Conservation (phyloP, 2,329 filamentous ascomycete species). For the Claviceps africana region DNA sequence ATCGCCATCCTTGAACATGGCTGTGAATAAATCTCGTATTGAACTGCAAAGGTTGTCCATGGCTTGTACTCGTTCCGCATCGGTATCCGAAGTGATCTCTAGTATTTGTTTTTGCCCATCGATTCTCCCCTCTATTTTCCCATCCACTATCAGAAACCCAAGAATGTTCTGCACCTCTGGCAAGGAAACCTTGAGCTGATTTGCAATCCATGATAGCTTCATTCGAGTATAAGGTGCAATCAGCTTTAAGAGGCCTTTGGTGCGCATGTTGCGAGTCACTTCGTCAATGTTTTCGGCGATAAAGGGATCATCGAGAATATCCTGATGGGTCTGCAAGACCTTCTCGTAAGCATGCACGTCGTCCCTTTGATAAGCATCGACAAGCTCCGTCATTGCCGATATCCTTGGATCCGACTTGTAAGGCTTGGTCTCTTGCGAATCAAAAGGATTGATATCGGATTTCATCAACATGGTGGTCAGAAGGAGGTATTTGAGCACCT, state of each 20-base stretch:
- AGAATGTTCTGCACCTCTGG: constrained; percentile 88
- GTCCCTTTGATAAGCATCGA: constrained; percentile 90
- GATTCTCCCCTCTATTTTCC: constrained; percentile 74
- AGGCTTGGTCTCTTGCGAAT: constrained; percentile 96
- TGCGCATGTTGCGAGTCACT: constrained; percentile 95
- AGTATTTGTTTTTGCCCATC: constrained; percentile 78
- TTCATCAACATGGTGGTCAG: constrained; percentile 98
- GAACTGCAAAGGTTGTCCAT: constrained; percentile 60
- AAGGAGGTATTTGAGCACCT: constrained; percentile 93
- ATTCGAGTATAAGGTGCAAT: constrained; percentile 93
- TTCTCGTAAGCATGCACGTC: constrained; percentile 86
- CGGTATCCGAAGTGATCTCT: constrained; percentile 60
- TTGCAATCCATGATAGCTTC: constrained; percentile 74
- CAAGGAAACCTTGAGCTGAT: constrained; percentile 72
- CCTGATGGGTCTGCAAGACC: constrained; percentile 74
- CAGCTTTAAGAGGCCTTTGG: constrained; percentile 83
- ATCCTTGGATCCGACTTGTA: constrained; percentile 94
- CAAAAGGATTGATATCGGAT: constrained; percentile 96
- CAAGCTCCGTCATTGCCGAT: constrained; percentile 90
- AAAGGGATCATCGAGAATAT: constrained; percentile 82
- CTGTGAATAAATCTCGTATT: constrained; percentile 53
- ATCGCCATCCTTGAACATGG: constrained; percentile 65
- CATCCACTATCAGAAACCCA: constrained; percentile 85
- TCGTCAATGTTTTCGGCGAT: constrained; percentile 99
- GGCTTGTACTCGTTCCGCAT: constrained; percentile 59